Percentiles rank a stretch among this genome's conserved stretches.
phyloP scores from a whole-genome alignment of 2,329 filamentous ascomycete species.

The Pseudogymnoascus sp. region DNA sequence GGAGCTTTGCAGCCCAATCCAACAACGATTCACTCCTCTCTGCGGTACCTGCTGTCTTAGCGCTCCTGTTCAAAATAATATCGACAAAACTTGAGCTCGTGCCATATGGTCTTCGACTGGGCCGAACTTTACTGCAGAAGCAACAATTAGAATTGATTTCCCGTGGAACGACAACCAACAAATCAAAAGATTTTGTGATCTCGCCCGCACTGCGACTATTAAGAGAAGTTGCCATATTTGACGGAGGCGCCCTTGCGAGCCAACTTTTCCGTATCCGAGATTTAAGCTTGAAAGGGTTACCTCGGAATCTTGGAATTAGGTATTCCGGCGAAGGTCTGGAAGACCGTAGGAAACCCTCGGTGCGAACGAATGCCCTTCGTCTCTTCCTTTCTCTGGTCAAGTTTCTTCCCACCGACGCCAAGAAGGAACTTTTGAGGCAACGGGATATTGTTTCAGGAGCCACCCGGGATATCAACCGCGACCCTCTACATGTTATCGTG shows the following conservation, averaged over 20 bases:
- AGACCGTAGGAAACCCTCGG: conserved; percentile 62
- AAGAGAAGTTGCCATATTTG: conserved; percentile 74
- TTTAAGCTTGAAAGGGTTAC: conserved; percentile 70
- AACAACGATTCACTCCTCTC: conserved; percentile 77
- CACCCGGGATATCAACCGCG: conserved; percentile 68
- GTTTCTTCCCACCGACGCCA: conserved; percentile 67
- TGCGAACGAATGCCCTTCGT: conserved; percentile 73
- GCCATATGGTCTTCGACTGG: conserved; percentile 66
- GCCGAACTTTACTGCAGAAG: conserved; percentile 72
- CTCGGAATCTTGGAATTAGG: conserved; percentile 69
- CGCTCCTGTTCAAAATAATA: conserved; percentile 69
- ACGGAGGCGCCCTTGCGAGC: conserved; percentile 73
- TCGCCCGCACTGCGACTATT: conserved; percentile 80
- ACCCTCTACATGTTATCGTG: conserved; percentile 64
- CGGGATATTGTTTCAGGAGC: conserved; percentile 58
- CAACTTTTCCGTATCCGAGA: conserved; percentile 70
- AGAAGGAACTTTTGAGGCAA: conserved; percentile 74
- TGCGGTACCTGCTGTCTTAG: conserved; percentile 69
- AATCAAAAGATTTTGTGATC: conserved; percentile 78
- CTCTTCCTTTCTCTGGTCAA: conserved; percentile 74
- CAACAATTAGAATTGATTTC: conserved; percentile 73
- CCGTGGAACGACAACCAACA: conserved; percentile 68
- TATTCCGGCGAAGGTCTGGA: conserved; percentile 50
- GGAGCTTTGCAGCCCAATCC: conserved; percentile 71
- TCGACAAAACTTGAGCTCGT: conserved; percentile 66